A percentile compares a stretch with the other conserved stretches of the same genome.
Evolutionary conservation across 2,329 filamentous ascomycete species (phyloP).

Genomic region (Orbilia oligospora): DNA sequence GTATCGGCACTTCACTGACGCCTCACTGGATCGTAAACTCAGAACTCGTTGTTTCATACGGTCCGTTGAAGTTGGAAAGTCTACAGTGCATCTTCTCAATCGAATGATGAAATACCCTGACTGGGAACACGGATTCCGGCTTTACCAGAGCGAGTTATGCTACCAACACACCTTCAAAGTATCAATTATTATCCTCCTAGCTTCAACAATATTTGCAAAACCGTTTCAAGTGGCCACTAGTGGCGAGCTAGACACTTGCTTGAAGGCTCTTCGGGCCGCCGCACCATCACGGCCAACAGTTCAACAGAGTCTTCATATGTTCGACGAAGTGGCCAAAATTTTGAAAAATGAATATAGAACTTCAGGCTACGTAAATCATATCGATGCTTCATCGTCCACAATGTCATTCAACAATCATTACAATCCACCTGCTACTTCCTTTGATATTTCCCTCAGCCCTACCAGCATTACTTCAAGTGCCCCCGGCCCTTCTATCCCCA

Average conservation of each 20-base stretch:
- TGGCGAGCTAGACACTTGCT: slow-evolving; percentile 62
- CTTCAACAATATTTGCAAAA: slow-evolving; percentile 62
- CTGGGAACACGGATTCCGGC: slow-evolving; percentile 62
- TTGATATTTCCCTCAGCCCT: slow-evolving; percentile 20
- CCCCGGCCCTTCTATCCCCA: slow-evolving; percentile 16
- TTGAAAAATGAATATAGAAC: slow-evolving; percentile 38
- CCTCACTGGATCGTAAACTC: slow-evolving; percentile 60
- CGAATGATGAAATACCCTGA: slow-evolving; percentile 61
- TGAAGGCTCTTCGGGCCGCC: slow-evolving; percentile 61
- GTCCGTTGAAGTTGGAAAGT: slow-evolving; percentile 64
- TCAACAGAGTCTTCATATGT: slow-evolving; percentile 61
- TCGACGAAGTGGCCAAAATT: slow-evolving; percentile 63
- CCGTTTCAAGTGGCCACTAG: slow-evolving; percentile 62
- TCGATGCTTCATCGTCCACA: background rate
- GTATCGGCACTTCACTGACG: slow-evolving; percentile 64
- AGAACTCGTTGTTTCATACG: slow-evolving; percentile 64
- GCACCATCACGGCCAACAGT: slow-evolving; percentile 55
- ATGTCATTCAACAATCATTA: slow-evolving; percentile 35
- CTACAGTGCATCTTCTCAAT: slow-evolving; percentile 62
- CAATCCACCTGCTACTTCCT: slow-evolving; percentile 14
- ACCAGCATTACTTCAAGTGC: slow-evolving; percentile 23
- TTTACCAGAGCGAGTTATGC: slow-evolving; percentile 63
- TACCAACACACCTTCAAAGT: slow-evolving; percentile 63
- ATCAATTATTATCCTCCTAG: slow-evolving; percentile 63
- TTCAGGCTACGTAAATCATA: slow-evolving; percentile 13